phyloP scores from a whole-genome alignment of 1,139 yeast genomes.

The Zygosaccharomyces pseudobailii region DNA sequence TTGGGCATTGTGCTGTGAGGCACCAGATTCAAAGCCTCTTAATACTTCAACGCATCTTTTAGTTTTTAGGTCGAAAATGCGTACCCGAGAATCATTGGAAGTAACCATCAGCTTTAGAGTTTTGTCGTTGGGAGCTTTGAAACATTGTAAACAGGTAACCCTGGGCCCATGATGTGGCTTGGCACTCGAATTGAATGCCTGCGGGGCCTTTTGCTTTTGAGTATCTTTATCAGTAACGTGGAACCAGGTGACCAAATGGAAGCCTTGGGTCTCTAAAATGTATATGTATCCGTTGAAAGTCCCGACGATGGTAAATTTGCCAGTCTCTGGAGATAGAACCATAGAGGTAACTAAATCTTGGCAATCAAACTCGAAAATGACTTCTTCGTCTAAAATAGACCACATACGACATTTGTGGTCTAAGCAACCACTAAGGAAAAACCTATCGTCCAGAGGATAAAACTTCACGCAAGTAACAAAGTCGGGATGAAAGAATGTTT shows the following conservation, averaged over 20 bases:
- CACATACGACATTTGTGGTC: slow-evolving; percentile 76
- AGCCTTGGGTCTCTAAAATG: slow-evolving; percentile 60
- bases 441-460: slow-evolving; percentile 84
- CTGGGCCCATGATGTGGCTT: slow-evolving; percentile 39
- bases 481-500: slow-evolving; percentile 68
- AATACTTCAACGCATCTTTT: slow-evolving; percentile 59
- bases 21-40: slow-evolving; percentile 67
- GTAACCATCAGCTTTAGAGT: slow-evolving; percentile 46
- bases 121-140: slow-evolving; percentile 23
- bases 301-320: slow-evolving; percentile 63
- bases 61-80: slow-evolving; percentile 58
- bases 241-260: slow-evolving; percentile 50
- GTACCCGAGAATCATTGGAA: slow-evolving; percentile 74
- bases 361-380: slow-evolving; percentile 28
- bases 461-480: slow-evolving; percentile 79
- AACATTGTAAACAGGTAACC: slow-evolving; percentile 48
- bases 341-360: slow-evolving; percentile 31
- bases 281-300: slow-evolving; percentile 73
- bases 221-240: slow-evolving; percentile 43
- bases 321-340: slow-evolving; percentile 37
- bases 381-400: slow-evolving; percentile 76
- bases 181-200: slow-evolving; percentile 6
- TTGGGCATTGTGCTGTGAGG: slow-evolving; percentile 65
- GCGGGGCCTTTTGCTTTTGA: slow-evolving; percentile 12
- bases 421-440: slow-evolving; percentile 77